A percentile compares a stretch with the other conserved stretches of the same genome.
Evolutionary conservation across 1,284 basidiomycete genomes (phyloP).

Genomic region (Cryptococcus jaspeensis): DNA sequence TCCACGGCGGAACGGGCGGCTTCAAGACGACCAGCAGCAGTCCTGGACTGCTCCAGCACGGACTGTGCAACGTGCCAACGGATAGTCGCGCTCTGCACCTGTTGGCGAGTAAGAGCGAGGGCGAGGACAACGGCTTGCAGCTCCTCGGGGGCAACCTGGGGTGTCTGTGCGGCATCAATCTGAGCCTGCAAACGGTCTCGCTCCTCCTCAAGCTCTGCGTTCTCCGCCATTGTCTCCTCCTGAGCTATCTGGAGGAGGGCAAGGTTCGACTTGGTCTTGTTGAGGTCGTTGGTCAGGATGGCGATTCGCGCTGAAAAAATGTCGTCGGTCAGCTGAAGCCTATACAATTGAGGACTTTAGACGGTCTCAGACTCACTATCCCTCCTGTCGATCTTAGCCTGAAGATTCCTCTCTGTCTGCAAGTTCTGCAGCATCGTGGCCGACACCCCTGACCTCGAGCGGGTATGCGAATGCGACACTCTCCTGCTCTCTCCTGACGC

Average conservation of each 20-base stretch:
- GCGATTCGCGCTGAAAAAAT: constrained; percentile 15
- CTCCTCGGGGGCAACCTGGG: background rate
- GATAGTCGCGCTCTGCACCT: background rate
- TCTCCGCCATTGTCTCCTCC: constrained; percentile 19
- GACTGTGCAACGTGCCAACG: constrained; percentile 1
- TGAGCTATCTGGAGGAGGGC: constrained; percentile 20
- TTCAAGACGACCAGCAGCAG: background rate
- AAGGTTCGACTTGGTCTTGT: constrained; percentile 19
- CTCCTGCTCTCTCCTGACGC: background rate
- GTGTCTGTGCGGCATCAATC: background rate
- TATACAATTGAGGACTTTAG: background rate
- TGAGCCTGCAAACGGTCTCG: constrained; percentile 6
- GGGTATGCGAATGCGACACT: constrained; percentile 6
- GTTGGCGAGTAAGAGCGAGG: constrained; percentile 5
- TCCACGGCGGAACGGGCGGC: background rate
- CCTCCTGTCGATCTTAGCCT: constrained; percentile 13
- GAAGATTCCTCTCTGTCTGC: constrained; percentile 12
- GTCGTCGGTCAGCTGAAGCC: background rate
- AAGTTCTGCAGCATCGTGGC: constrained; percentile 9
- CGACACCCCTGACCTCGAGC: constrained; percentile 14
- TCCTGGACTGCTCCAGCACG: constrained; percentile 2
- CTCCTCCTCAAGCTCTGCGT: constrained; percentile 12
- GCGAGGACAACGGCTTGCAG: constrained; percentile 9
- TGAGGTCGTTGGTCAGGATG: constrained; percentile 15
- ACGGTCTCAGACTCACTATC: constrained; percentile 9